A percentile compares a stretch with the other conserved stretches of the same genome.
Conservation (phyloP, 2,329 filamentous ascomycete species). For the Trematosphaeria pertusa region DNA sequence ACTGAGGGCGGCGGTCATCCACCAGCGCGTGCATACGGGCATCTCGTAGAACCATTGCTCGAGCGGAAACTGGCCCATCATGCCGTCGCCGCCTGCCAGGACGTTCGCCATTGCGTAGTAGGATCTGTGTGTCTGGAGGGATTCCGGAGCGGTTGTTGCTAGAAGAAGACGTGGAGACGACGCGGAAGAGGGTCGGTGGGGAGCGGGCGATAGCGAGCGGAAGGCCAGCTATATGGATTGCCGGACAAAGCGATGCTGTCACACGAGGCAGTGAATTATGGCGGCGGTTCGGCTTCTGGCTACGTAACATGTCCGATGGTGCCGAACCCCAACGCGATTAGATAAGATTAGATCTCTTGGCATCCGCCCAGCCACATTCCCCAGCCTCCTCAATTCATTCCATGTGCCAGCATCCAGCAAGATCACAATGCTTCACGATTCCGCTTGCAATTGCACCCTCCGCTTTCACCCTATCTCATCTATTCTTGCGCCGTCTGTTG, state of each 20-base stretch:
- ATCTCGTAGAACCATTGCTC: conserved; percentile 99
- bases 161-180: neutral
- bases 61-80: conserved; percentile 72
- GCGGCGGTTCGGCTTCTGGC: conserved; percentile 23
- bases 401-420: conserved; percentile 10
- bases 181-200: neutral
- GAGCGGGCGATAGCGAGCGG: conserved; percentile 1
- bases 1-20: conserved; percentile 90
- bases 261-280: conserved; percentile 1
- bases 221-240: conserved; percentile 15
- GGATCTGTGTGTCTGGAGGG: neutral
- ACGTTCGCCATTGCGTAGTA: conserved; percentile 57
- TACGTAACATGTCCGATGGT: conserved; percentile 36
- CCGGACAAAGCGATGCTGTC: too few relatives aligned
- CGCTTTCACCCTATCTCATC: neutral
- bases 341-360: conserved; percentile 1
- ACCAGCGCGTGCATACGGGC: conserved; percentile 94
- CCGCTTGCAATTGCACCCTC: neutral
- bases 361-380: conserved; percentile 30
- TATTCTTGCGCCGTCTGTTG: conserved; percentile 9
- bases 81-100: conserved; percentile 49
- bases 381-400: conserved; percentile 30
- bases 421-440: conserved; percentile 18
- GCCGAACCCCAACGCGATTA: conserved; percentile 5
- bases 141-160: neutral